Conservation (phyloP, 768 basidiomycete species). For the Russula virescens region DNA sequence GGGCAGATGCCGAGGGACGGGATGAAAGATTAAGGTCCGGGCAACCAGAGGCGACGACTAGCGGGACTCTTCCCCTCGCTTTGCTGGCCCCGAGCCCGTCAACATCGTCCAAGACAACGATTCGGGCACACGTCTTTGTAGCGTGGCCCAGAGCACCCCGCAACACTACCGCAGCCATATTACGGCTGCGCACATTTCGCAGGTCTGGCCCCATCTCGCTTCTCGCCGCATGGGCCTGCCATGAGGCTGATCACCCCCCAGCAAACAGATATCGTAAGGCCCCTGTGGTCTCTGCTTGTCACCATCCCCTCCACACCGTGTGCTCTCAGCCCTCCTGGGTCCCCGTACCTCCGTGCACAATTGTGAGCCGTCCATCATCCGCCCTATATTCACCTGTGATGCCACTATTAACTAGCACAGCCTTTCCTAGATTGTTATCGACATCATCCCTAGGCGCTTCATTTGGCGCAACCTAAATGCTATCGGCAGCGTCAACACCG, state of each 20-base stretch:
- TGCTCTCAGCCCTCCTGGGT: slow-evolving; percentile 11
- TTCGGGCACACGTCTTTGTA: neutral
- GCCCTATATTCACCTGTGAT: neutral
- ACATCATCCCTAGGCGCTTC: slow-evolving; percentile 14
- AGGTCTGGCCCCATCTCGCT: slow-evolving; percentile 22
- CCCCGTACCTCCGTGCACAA: slow-evolving; percentile 7
- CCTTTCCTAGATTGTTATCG: slow-evolving; percentile 12
- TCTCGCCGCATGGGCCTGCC: slow-evolving; percentile 24
- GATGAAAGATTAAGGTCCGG: neutral
- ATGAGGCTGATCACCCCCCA: slow-evolving; percentile 23
- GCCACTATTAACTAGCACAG: neutral
- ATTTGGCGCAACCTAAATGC: slow-evolving; percentile 20
- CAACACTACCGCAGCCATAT: neutral
- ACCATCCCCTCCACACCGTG: slow-evolving; percentile 13
- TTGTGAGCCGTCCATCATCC: slow-evolving; percentile 3
- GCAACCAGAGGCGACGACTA: neutral
- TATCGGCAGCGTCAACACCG: slow-evolving; percentile 15
- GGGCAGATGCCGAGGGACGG: neutral
- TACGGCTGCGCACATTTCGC: slow-evolving; percentile 8
- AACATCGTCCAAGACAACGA: neutral
- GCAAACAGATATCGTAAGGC: slow-evolving; percentile 17
- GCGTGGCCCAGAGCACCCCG: neutral
- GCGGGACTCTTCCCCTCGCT: neutral
- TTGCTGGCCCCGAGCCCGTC: neutral
- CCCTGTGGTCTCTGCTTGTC: slow-evolving; percentile 13